A percentile compares a stretch with the other conserved stretches of the same genome.
Conservation (phyloP, 257 asterid species). For the Solanum pinnatisectum region DNA sequence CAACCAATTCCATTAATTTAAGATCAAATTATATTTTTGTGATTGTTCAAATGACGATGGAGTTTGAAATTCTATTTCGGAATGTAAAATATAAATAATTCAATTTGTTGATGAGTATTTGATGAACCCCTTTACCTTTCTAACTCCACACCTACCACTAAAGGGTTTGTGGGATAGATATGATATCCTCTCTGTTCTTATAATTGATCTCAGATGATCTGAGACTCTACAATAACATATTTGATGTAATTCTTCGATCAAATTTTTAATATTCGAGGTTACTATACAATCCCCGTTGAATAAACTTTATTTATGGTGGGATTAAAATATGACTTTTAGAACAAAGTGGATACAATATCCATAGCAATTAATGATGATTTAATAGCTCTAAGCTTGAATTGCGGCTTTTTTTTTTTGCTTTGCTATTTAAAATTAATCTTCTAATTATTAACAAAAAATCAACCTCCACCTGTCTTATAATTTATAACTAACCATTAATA, state of each 20-base stretch:
- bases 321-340: not conserved
- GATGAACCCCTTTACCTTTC: not conserved
- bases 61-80: not conserved
- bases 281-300: not conserved
- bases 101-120: not conserved
- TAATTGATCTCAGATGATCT: too few relatives aligned
- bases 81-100: too few relatives aligned
- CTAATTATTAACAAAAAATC: not conserved
- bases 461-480: not conserved
- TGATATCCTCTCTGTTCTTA: too few relatives aligned
- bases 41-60: too few relatives aligned
- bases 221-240: too few relatives aligned
- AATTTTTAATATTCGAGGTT: not conserved
- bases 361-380: not conserved
- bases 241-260: too few relatives aligned
- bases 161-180: accelerated
- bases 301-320: not conserved
- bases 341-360: not conserved
- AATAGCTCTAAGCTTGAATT: not conserved
- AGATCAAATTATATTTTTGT: too few relatives aligned
- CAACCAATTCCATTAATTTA: not conserved
- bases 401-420: not conserved
- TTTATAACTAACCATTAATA: not conserved
- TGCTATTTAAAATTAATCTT: not conserved
- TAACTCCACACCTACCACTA: not conserved